Evolutionary conservation across 805 yeast genomes (phyloP).

Genomic region (Myxozyma udenii): DNA sequence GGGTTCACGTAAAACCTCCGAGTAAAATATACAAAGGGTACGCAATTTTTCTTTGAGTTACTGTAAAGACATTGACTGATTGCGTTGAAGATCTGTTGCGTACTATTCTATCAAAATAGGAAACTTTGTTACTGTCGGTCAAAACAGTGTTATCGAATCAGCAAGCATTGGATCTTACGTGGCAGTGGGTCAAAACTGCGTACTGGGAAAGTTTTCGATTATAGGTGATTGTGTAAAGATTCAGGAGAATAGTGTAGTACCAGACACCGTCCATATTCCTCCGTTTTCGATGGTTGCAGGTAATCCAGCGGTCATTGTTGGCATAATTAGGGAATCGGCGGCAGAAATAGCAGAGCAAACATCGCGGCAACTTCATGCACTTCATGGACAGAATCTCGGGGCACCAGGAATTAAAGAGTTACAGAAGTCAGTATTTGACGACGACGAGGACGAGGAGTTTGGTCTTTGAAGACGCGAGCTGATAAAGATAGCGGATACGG

Average conservation of each 20-base stretch:
- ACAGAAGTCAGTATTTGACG: constrained; percentile 15
- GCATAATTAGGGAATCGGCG: constrained; percentile 37
- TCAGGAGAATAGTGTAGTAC: constrained; percentile 36
- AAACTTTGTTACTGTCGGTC: constrained; percentile 40
- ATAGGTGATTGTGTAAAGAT: constrained; percentile 42
- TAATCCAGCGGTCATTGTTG: constrained; percentile 32
- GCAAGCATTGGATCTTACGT: constrained; percentile 43
- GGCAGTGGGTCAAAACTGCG: constrained; percentile 38
- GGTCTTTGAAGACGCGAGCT: not conserved
- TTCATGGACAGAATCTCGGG: constrained; percentile 8
- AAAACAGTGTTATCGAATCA: constrained; percentile 36
- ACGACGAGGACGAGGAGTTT: constrained; percentile 8
- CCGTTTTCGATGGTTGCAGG: constrained; percentile 37
- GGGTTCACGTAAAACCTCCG: constrained; percentile 38
- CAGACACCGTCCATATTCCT: constrained; percentile 40
- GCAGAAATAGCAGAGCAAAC: constrained; percentile 35
- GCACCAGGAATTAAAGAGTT: not conserved
- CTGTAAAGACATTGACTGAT: too few relatives aligned
- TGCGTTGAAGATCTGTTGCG: constrained; percentile 13
- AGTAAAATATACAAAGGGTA: constrained; percentile 26
- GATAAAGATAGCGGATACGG: not conserved
- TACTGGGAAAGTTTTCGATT: constrained; percentile 38
- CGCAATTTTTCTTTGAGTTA: not conserved
- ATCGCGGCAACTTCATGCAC: constrained; percentile 34
- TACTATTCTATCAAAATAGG: constrained; percentile 42